These are phyloP conservation scores for Cyberlindnera bimundalis DNA, from an alignment of 805 yeast genomes.

Conservation along the genomic window DNA sequence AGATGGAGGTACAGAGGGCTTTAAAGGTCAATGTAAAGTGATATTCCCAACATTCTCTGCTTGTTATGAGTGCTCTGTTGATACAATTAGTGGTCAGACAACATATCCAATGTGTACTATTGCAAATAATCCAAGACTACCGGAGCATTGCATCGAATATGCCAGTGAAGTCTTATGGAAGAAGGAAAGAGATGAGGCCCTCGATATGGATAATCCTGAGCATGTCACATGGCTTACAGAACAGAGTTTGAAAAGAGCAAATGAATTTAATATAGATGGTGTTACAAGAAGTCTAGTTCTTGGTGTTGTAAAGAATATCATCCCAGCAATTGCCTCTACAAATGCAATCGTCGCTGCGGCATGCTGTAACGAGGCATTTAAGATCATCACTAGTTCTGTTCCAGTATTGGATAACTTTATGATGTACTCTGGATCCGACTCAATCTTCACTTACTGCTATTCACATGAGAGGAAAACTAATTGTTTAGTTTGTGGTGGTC, in stretches of 20 bases:
- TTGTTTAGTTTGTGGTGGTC: constrained; percentile 76
- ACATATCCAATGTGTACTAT: constrained; percentile 91
- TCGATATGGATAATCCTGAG: constrained; percentile 67
- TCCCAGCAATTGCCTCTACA: constrained; percentile 93
- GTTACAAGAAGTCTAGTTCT: constrained; percentile 69
- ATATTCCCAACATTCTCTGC: constrained; percentile 82
- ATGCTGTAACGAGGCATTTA: constrained; percentile 83
- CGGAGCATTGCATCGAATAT: constrained; percentile 95
- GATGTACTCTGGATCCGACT: constrained; percentile 83
- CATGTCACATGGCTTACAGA: constrained; percentile 64
- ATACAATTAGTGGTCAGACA: constrained; percentile 56
- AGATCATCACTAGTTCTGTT: constrained; percentile 65
- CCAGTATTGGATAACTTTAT: constrained; percentile 72
- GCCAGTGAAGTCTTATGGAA: constrained; percentile 79
- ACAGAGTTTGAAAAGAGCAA: constrained; percentile 56
- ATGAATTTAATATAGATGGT: constrained; percentile 59
- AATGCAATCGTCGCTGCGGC: constrained; percentile 90
- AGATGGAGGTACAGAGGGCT: constrained; percentile 96
- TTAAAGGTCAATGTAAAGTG: constrained; percentile 85
- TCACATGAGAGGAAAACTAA: constrained; percentile 53
- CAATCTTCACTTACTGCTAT: constrained; percentile 73
- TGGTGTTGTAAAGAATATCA: constrained; percentile 88
- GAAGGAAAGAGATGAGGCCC: constrained; percentile 38
- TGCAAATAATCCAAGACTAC: constrained; percentile 89
- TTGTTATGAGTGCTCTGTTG: constrained; percentile 90